Base-by-base conservation (phyloP, 2,329 filamentous ascomycete species). In the Pyrenophora teres region DNA sequence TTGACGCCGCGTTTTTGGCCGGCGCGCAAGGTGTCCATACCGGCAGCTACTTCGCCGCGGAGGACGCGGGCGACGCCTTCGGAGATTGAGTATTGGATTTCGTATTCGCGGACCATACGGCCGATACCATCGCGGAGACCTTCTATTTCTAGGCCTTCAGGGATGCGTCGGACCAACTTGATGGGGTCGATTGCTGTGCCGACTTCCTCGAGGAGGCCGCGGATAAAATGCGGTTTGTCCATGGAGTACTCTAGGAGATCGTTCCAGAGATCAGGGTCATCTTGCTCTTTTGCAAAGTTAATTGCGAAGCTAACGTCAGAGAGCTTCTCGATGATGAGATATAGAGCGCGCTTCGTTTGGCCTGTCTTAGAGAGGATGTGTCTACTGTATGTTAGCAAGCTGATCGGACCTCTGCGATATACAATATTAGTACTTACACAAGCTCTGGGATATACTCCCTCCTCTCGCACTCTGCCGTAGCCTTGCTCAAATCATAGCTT, bases 211-310 rank as follows among this genome's bases (percentile, higher is more conserved):
- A 99, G 83, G 3, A 99, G 79, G 0, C 90, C 92, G 10, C 90
- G 87, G 61, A 99, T 97, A 76, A 99, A 99, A 35, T 85, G 85
- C 0, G 94, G 94, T 69, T 97, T 96, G 76, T 97, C 92, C 94
- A 99, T 97, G 54, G 89, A 93, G 73, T 97, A 97, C 63, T 93
- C 86, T 5, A 99, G 83, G 6, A 99, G 81, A 67, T 97, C 92
- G 59, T 96, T 89, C 94, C 94, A 99, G 0, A 99, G 81, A 63
- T 97, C 92, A 0, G 87, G 86, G 64, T 97, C 92, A 57, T 94
- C 87, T 69, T 97, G 92, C 56, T 92, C 88, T 72, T 97, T 97
- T 46, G 92, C 92, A 67, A 99, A 99, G 1, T 88, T 83, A 62
- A 99, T 99, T 7, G 94, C 94, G 62, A 94, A 92, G 42, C 87